Evolutionary conservation across 768 basidiomycete genomes (phyloP).

Genomic region (Dacryopinax spathularia): DNA sequence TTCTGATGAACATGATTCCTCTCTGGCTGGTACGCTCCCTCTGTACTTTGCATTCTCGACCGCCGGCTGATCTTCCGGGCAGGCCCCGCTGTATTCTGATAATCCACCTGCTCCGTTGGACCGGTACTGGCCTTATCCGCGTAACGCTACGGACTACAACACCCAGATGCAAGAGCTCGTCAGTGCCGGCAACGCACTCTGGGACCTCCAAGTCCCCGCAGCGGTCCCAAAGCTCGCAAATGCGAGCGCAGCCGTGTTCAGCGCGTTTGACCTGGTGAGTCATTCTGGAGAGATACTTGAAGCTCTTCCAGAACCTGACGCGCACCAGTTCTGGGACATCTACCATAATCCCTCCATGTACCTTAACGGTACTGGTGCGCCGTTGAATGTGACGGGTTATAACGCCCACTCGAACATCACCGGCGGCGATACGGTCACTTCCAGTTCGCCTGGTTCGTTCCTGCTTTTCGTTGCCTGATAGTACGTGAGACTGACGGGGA

Average conservation of each 20-base stretch:
- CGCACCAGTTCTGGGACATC: slow-evolving; percentile 51
- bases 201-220: neutral
- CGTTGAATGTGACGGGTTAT: slow-evolving; percentile 41
- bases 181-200: slow-evolving; percentile 36
- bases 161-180: slow-evolving; percentile 41
- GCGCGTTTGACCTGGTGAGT: neutral
- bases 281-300: neutral
- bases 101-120: slow-evolving; percentile 22
- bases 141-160: slow-evolving; percentile 45
- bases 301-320: neutral
- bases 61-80: too few species aligned
- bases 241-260: neutral
- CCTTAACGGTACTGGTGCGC: slow-evolving; percentile 50
- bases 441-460: too few species aligned
- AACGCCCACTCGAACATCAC: too few species aligned
- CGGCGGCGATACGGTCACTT: too few species aligned
- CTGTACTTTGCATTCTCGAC: too few species aligned
- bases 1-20: slow-evolving; percentile 37
- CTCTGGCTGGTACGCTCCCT: slow-evolving; percentile 30
- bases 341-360: slow-evolving; percentile 36
- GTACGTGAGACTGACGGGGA: too few species aligned
- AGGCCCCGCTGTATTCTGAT: neutral
- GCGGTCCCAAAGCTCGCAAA: neutral
- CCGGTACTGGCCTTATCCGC: slow-evolving; percentile 33
- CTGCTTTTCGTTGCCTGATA: too few species aligned